Conservation (phyloP, 129 eudicot genomes). For the carrot (Daucus carota) region DNA sequence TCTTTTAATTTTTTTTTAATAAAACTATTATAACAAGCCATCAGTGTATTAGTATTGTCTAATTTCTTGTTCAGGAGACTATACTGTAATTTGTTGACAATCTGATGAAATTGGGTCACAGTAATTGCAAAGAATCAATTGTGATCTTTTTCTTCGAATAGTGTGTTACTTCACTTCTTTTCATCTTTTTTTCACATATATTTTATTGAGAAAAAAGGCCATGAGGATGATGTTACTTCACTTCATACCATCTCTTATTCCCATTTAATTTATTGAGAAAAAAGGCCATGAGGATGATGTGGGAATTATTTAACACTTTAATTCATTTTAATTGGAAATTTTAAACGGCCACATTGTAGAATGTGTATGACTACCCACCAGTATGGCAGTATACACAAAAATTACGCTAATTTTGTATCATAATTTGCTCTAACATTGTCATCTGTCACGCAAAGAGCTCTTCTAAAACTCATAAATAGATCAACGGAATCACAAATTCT, state of each 20-base stretch:
- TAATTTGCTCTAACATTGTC: no score
- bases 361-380: no score
- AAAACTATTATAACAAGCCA: not conserved
- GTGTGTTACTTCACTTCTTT: not conserved
- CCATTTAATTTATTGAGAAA: no score
- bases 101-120: no score
- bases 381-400: no score
- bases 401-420: no score
- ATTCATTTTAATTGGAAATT: no score
- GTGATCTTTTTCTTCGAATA: not conserved
- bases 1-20: not conserved
- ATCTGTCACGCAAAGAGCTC: not conserved
- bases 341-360: no score
- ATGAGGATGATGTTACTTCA: no score
- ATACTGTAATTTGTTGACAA: not conserved
- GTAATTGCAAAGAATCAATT: not conserved
- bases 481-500: not conserved
- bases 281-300: no score
- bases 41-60: not conserved
- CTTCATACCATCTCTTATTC: no score
- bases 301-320: no score
- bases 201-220: not conserved
- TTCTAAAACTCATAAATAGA: not conserved
- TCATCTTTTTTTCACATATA: not conserved
- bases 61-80: not conserved